Base-by-base conservation (phyloP, 2,329 filamentous ascomycete species). In the Fusarium chlamydosporum region DNA sequence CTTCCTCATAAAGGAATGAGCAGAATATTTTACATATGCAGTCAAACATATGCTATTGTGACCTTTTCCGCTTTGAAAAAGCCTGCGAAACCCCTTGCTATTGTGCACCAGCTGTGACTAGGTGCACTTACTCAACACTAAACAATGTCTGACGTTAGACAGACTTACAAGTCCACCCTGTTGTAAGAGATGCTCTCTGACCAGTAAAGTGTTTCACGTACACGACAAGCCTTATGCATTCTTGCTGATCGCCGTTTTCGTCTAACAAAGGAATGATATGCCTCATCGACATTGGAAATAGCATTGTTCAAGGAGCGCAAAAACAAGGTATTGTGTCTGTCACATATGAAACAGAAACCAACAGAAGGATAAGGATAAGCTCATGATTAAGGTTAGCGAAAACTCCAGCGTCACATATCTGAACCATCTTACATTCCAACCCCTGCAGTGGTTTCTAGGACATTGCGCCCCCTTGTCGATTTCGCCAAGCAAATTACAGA, bases 321-420 rank as follows among this genome's bases (percentile, higher is more conserved):
- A 35, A 18, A 15, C 18, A 35, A 31, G 13, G 31, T 11, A 3
- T 27, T 50, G 11, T 46, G 18, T 7, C 42, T 56, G 7, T 68
- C 50, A 65, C 54, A 65, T 56, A 48, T 61, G 37, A 53, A 46
- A 50, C 15, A 38, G 16, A 27, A n/a, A 7, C 35, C 26, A 47
- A 26, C 18, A 34, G 7, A 6, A 41, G 11, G 26, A 46, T 15
- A 34, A 38, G 12, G 26, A 40, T 40, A 56, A 43, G 26, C n/a
- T 52, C 26, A 34, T 6, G 3, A 23, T 34, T 50, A 60, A 50
- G 42, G 45, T 55, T 52, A 13, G 15, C 33, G 33, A 27, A 18
- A 50, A 18, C 26, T 26, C 7, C 18, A 27, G 29, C 11, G 31
- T 68, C 65, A 68, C 65, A 68, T 68, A 68, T 53, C 29, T 50